A percentile compares a stretch with the other conserved stretches of the same genome.
Evolutionary conservation across 176 grass and related monocot genomes (phyloP).

Genomic region (Avena insularis): DNA sequence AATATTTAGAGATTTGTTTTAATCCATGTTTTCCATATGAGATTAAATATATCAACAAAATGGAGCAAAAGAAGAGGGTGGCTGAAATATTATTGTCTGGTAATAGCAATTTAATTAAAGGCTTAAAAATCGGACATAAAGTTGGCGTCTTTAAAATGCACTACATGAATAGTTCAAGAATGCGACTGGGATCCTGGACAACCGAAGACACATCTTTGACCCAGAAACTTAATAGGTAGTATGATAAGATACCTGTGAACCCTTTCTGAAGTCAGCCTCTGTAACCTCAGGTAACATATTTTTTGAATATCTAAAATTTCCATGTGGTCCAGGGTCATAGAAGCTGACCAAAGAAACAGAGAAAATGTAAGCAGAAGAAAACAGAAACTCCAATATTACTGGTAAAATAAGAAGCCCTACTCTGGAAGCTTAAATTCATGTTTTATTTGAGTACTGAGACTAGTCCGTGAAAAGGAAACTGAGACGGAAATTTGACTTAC

Average conservation of each 20-base stretch:
- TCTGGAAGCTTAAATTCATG: not conserved
- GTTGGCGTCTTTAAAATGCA: not conserved
- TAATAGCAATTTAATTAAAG: not conserved
- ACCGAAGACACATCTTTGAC: not conserved
- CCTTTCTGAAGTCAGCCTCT: constrained; percentile 86
- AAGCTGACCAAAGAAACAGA: constrained; percentile 60
- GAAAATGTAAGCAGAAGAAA: constrained; percentile 26
- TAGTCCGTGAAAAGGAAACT: not conserved
- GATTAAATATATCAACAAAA: not conserved
- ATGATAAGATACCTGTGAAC: constrained; percentile 80
- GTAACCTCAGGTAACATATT: constrained; percentile 87
- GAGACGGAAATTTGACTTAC: constrained; percentile 50
- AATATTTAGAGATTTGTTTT: constrained; percentile 42
- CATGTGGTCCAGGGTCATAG: constrained; percentile 95
- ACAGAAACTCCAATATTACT: constrained; percentile 9
- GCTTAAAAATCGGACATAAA: not conserved
- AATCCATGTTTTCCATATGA: not conserved
- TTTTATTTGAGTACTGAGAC: not conserved
- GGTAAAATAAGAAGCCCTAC: not conserved
- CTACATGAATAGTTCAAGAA: not conserved
- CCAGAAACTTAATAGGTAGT: not conserved
- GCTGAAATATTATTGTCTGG: not conserved
- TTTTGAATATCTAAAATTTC: constrained; percentile 90
- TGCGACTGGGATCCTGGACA: not conserved
- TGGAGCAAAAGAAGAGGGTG: not conserved